phyloP scores from a whole-genome alignment of 495 filamentous ascomycete genomes.

The Penicillium silybi region DNA sequence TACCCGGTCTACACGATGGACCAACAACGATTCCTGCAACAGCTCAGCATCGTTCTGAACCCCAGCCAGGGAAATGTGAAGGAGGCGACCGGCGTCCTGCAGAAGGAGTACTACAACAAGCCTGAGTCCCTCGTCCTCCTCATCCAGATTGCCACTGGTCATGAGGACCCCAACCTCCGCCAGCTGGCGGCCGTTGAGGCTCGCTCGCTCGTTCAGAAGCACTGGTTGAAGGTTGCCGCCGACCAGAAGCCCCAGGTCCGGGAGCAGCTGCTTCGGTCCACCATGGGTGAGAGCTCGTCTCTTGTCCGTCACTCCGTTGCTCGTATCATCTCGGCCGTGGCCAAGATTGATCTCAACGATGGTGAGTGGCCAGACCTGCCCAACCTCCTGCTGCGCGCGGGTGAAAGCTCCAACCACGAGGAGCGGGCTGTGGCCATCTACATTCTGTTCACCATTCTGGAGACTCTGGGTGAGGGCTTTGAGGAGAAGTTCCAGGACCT shows the following conservation, averaged over 20 bases:
- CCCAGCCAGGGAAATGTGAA: constrained; percentile 61
- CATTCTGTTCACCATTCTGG: constrained; percentile 86
- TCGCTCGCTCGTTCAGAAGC: constrained; percentile 73
- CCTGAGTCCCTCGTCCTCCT: constrained; percentile 78
- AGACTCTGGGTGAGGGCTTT: constrained; percentile 75
- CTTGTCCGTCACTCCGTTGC: constrained; percentile 82
- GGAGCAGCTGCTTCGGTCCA: constrained; percentile 74
- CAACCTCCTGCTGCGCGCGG: constrained; percentile 67
- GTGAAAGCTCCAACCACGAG: constrained; percentile 61
- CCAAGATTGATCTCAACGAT: constrained; percentile 78
- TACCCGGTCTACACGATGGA: constrained; percentile 52
- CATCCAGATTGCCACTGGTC: constrained; percentile 75
- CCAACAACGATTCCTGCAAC: constrained; percentile 65
- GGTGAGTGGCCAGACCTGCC: constrained; percentile 84
- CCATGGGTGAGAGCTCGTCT: constrained; percentile 68
- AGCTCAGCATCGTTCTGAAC: constrained; percentile 4
- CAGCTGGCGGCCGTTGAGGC: constrained; percentile 91
- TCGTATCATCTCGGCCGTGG: constrained; percentile 81
- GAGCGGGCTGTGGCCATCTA: constrained; percentile 90
- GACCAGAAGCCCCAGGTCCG: constrained; percentile 74
- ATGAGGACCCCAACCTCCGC: constrained; percentile 66
- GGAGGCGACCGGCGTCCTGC: constrained; percentile 81
- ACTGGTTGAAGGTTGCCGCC: constrained; percentile 65
- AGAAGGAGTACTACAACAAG: constrained; percentile 85
- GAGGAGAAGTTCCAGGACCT: constrained; percentile 71